Evolutionary conservation across 2,329 filamentous ascomycete species (phyloP).

Genomic region (Colletotrichum horii): DNA sequence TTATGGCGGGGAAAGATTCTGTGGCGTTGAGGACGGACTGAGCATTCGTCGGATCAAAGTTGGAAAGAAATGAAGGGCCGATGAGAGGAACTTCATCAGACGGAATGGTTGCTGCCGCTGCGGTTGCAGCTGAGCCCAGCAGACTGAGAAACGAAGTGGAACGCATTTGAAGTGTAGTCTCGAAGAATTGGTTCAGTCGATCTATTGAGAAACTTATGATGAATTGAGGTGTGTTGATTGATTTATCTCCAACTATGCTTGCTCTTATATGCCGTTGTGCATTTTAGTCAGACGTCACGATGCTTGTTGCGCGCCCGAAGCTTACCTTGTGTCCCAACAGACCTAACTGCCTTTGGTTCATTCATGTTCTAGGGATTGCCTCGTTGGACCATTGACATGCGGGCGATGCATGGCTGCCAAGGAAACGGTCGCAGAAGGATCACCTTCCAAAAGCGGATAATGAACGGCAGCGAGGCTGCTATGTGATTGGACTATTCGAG

Average conservation of each 20-base stretch:
- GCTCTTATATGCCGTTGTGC: not conserved
- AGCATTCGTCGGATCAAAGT: conserved; percentile 15
- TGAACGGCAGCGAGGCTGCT: not conserved
- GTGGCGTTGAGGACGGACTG: not conserved
- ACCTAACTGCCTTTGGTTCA: not conserved
- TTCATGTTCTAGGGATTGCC: not conserved
- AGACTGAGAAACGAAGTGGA: not conserved
- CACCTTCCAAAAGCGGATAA: not conserved
- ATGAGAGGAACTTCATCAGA: conserved; percentile 20
- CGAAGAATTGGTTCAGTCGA: not conserved
- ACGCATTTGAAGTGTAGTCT: not conserved
- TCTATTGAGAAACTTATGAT: not conserved
- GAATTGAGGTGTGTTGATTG: not conserved
- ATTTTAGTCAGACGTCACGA: not conserved
- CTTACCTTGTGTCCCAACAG: not conserved
- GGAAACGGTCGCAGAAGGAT: not conserved
- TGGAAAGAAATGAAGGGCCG: conserved; percentile 24
- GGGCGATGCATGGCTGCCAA: not conserved
- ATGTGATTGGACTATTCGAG: not conserved
- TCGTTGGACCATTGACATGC: not conserved
- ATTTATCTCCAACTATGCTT: not conserved
- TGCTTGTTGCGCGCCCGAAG: not conserved
- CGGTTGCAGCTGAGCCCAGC: not conserved
- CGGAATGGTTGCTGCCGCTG: not conserved
- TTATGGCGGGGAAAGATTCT: not conserved